These are phyloP conservation scores for Colletotrichum melonis DNA, from an alignment of 2,329 filamentous ascomycete genomes.

Conservation along the genomic window DNA sequence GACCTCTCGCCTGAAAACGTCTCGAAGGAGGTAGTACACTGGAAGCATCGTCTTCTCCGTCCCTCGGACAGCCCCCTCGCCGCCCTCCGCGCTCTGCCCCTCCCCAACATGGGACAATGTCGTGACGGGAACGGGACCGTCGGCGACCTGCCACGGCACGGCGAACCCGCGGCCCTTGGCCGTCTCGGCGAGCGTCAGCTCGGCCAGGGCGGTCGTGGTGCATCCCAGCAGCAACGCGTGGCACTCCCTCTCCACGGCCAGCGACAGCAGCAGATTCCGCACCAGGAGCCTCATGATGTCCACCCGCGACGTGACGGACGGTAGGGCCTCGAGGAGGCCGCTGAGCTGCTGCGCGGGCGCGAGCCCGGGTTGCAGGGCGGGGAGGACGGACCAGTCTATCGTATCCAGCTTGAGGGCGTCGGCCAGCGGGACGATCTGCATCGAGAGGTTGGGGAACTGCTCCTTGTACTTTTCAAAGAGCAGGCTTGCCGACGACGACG, in stretches of 20 bases:
- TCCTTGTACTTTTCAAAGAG: slow-evolving; percentile 65
- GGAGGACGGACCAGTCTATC: slow-evolving; percentile 66
- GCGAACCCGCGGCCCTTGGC: slow-evolving; percentile 91
- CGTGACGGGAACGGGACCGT: slow-evolving; percentile 65
- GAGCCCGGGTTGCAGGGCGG: slow-evolving; percentile 37
- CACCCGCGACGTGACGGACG: slow-evolving; percentile 79
- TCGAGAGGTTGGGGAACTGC: slow-evolving; percentile 74
- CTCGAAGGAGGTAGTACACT: slow-evolving; percentile 84
- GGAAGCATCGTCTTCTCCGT: slow-evolving; percentile 42
- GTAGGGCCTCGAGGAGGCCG: slow-evolving; percentile 68
- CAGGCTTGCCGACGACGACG: slow-evolving; percentile 48
- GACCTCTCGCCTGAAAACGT: slow-evolving; percentile 86
- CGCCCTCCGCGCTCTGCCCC: neutral
- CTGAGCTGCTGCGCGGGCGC: slow-evolving; percentile 59
- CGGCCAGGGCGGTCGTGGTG: slow-evolving; percentile 88
- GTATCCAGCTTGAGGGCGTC: slow-evolving; percentile 64
- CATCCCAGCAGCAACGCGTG: slow-evolving; percentile 84
- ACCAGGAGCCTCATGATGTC: slow-evolving; percentile 80
- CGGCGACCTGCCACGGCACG: slow-evolving; percentile 83
- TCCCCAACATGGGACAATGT: slow-evolving; percentile 11
- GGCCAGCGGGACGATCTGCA: slow-evolving; percentile 73
- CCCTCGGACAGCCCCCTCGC: neutral
- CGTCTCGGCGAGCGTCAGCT: slow-evolving; percentile 86
- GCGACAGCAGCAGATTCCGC: slow-evolving; percentile 75
- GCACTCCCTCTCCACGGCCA: slow-evolving; percentile 70